Evolutionary conservation across 177 flowering plant species (phyloP).

Genomic region (Tripterygium wilfordii): DNA sequence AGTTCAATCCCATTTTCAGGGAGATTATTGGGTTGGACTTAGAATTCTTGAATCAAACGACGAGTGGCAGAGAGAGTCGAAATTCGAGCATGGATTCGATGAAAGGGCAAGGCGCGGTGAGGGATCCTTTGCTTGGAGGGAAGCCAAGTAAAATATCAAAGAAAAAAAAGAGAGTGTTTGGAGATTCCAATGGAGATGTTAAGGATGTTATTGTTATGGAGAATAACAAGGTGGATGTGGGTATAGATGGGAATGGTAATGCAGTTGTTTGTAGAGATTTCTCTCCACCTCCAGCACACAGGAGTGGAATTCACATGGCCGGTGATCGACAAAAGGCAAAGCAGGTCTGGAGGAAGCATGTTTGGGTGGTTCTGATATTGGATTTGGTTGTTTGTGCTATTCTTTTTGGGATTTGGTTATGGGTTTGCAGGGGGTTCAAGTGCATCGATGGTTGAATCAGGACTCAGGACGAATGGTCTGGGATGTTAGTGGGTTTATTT

Average conservation of each 20-base stretch:
- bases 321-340: slow-evolving; percentile 25
- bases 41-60: slow-evolving; percentile 1
- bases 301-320: slow-evolving; percentile 1
- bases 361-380: slow-evolving; percentile 30
- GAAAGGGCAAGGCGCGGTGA: slow-evolving; percentile 11
- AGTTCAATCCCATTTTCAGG: slow-evolving; percentile 25
- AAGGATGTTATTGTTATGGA: not conserved
- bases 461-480: too few relatives aligned
- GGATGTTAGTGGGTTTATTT: too few relatives aligned
- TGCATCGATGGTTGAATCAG: slow-evolving; percentile 44
- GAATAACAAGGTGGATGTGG: slow-evolving; percentile 19
- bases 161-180: slow-evolving; percentile 26
- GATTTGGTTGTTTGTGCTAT: slow-evolving; percentile 47
- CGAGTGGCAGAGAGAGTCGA: not conserved
- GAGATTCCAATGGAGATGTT: too few relatives aligned
- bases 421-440: slow-evolving; percentile 56
- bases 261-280: slow-evolving; percentile 8
- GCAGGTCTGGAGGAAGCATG: slow-evolving; percentile 31
- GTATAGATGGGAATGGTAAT: not conserved
- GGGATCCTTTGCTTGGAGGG: slow-evolving; percentile 22
- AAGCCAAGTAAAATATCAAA: slow-evolving; percentile 13
- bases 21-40: slow-evolving; percentile 18
- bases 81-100: slow-evolving; percentile 15
- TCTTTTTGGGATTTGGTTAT: slow-evolving; percentile 57
- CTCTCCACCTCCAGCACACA: slow-evolving; percentile 5